Percentiles rank a stretch among this genome's conserved stretches.
Evolutionary conservation across 345 rosid genomes (phyloP).

Genomic region (Syzygium aromaticum): DNA sequence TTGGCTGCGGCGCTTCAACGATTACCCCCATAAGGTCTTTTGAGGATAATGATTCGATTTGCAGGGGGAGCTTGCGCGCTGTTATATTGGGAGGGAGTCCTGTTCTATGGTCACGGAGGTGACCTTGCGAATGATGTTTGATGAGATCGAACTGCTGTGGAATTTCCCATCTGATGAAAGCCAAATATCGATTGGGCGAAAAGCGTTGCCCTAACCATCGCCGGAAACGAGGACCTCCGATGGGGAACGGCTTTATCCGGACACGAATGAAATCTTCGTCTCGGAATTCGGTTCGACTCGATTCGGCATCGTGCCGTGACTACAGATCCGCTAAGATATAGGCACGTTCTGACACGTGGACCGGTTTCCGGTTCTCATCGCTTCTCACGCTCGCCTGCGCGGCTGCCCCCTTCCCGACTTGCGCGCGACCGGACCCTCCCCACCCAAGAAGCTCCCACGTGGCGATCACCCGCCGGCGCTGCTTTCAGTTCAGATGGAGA

Average conservation of each 20-base stretch:
- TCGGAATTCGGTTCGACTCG: background rate
- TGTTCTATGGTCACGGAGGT: conserved; percentile 4
- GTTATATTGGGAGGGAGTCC: conserved; percentile 5
- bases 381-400: too few relatives aligned
- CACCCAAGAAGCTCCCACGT: background rate
- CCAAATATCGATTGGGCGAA: conserved; percentile 13
- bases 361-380: background rate
- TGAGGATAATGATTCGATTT: conserved; percentile 30
- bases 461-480: background rate
- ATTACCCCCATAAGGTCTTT: conserved; percentile 40
- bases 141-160: conserved; percentile 42
- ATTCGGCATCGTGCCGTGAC: background rate
- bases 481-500: background rate
- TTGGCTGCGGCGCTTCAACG: conserved; percentile 2
- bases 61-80: conserved; percentile 13
- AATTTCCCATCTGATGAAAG: conserved; percentile 35
- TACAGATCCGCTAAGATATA: background rate
- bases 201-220: conserved; percentile 7
- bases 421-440: too few relatives aligned
- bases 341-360: background rate
- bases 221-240: conserved; percentile 2
- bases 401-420: too few relatives aligned
- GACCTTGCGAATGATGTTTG: too few relatives aligned
- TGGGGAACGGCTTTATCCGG: conserved; percentile 8
- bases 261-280: background rate